Percentiles rank a stretch among this genome's conserved stretches.
Evolutionary conservation across 2,329 filamentous ascomycete genomes (phyloP).

Genomic region (Colletotrichum sp.): DNA sequence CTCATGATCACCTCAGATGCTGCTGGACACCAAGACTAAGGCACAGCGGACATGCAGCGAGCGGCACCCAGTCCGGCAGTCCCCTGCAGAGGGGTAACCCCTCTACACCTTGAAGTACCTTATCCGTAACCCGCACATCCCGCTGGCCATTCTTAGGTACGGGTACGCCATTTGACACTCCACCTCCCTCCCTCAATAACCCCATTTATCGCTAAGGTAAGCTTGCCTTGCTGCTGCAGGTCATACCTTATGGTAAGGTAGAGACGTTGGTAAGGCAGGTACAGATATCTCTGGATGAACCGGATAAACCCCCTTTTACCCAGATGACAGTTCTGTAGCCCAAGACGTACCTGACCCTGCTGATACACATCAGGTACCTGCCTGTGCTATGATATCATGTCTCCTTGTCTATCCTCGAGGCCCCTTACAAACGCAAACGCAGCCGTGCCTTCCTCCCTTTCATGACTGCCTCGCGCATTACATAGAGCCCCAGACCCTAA

Average conservation of each 20-base stretch:
- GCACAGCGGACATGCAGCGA: not conserved
- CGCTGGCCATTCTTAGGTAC: not conserved
- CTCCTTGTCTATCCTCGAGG: not conserved
- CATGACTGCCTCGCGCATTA: not conserved
- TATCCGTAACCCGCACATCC: constrained; percentile 11
- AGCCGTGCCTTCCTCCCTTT: not conserved
- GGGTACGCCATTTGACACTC: not conserved
- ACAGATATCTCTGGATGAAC: not conserved
- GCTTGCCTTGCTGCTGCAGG: not conserved
- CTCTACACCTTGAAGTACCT: constrained; percentile 5
- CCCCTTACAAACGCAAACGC: not conserved
- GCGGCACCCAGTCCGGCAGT: not conserved
- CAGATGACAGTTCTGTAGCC: not conserved
- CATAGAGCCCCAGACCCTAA: not conserved
- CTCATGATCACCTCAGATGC: not conserved
- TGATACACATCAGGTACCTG: not conserved
- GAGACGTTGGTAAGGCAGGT: not conserved
- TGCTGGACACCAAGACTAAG: not conserved
- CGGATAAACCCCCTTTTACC: not conserved
- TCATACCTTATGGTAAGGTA: not conserved
- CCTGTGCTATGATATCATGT: not conserved
- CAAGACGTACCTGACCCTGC: not conserved
- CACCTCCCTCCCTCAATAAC: not conserved
- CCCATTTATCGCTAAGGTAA: not conserved
- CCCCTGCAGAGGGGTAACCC: constrained; percentile 11